These are phyloP conservation scores for Cenococcum geophilum DNA, from an alignment of 495 filamentous ascomycete species.

Conservation along the genomic window DNA sequence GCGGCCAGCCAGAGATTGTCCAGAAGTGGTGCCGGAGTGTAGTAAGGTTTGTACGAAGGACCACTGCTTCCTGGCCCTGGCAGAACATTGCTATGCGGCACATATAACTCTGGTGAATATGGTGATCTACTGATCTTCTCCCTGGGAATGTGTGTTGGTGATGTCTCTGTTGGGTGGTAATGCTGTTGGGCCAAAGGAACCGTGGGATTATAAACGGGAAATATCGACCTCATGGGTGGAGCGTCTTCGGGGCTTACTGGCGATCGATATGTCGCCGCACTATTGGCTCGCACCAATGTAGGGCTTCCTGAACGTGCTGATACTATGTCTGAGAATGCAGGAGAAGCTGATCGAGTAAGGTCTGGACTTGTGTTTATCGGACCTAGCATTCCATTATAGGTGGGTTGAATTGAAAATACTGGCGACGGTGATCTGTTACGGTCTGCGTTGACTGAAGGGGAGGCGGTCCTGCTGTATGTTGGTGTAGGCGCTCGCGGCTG, in stretches of 20 bases:
- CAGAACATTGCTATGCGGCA: conserved; percentile 24
- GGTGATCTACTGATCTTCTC: conserved; percentile 51
- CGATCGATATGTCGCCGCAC: conserved; percentile 27
- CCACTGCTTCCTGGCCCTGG: conserved; percentile 9
- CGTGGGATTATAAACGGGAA: conserved; percentile 74
- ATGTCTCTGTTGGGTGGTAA: conserved; percentile 57
- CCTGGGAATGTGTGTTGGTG: conserved; percentile 49
- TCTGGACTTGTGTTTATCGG: conserved; percentile 18
- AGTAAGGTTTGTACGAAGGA: conserved; percentile 16
- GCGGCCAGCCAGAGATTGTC: conserved; percentile 49
- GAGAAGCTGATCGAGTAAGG: conserved; percentile 21
- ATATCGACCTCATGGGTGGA: conserved; percentile 61
- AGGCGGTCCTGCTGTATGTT: conserved; percentile 2
- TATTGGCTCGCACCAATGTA: conserved; percentile 32
- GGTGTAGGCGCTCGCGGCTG: conserved; percentile 13
- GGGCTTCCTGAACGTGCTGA: conserved; percentile 23
- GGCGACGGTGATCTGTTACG: conserved; percentile 19
- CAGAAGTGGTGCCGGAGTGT: conserved; percentile 44
- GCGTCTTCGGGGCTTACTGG: conserved; percentile 33
- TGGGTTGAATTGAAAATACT: conserved; percentile 11
- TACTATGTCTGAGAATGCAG: conserved; percentile 14
- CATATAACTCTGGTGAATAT: conserved; percentile 45
- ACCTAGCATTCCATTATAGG: neutral
- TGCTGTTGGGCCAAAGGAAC: conserved; percentile 60
- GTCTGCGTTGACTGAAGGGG: neutral